phyloP scores from a whole-genome alignment of 140 eudicot species.

The Senecio squalidus region DNA sequence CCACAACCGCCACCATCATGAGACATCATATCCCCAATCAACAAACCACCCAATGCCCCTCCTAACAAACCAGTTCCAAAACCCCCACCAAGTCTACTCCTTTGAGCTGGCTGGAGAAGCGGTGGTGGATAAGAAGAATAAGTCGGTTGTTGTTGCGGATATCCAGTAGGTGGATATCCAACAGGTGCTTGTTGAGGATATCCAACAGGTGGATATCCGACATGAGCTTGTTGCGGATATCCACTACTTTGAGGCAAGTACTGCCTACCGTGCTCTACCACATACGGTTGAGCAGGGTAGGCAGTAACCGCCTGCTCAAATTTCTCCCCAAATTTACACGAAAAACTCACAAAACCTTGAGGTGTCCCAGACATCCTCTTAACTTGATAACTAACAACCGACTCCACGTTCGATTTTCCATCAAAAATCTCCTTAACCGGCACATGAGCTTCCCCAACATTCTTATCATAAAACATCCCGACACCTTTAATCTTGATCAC shows the following conservation, averaged over 20 bases:
- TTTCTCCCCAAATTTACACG: conserved; percentile 18
- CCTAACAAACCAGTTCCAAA: no score
- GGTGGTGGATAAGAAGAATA: no score
- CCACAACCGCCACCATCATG: no score
- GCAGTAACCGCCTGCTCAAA: neutral
- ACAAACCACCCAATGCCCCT: no score
- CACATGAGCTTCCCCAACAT: conserved; percentile 47
- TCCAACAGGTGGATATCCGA: conserved; percentile 31
- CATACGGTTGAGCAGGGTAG: no score
- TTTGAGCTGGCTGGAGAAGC: no score
- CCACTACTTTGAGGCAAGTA: no score
- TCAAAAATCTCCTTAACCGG: conserved; percentile 27
- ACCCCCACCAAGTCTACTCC: no score
- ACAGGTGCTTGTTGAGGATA: conserved; percentile 15
- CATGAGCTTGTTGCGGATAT: no score
- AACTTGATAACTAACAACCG: conserved; percentile 20
- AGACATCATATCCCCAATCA: no score
- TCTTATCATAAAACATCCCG: conserved; percentile 38
- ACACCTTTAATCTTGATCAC: conserved; percentile 40
- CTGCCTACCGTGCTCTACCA: no score
- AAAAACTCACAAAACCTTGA: conserved; percentile 9
- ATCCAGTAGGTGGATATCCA: neutral
- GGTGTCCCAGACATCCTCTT: conserved; percentile 9
- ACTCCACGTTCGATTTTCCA: neutral
- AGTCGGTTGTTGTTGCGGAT: no score